Conservation (phyloP, 1,284 basidiomycete species). For the Ceratobasidium sp. region DNA sequence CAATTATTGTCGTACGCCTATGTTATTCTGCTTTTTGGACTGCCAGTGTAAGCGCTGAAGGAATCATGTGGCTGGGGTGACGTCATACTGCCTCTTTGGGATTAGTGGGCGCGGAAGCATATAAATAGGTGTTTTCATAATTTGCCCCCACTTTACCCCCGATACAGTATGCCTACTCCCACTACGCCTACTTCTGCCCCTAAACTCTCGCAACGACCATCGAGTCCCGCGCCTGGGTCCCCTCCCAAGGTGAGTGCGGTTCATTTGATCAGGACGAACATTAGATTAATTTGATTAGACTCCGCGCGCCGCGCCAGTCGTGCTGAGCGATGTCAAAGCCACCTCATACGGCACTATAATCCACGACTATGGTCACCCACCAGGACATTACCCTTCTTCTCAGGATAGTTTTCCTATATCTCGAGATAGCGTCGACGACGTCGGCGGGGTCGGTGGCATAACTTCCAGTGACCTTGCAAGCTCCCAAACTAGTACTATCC, state of each 20-base stretch:
- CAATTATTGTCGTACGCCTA: not conserved
- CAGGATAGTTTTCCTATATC: constrained; percentile 10
- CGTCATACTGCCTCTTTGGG: constrained; percentile 9
- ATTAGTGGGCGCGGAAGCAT: constrained; percentile 19
- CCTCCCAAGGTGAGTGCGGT: not conserved
- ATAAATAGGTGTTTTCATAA: constrained; percentile 21
- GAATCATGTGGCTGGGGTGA: constrained; percentile 19
- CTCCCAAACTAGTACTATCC: constrained; percentile 4
- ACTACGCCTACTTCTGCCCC: not conserved
- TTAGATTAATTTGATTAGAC: constrained; percentile 19
- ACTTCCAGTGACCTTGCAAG: not conserved
- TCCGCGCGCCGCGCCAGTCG: constrained; percentile 19
- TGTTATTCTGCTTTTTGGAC: not conserved
- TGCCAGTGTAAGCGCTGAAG: constrained; percentile 21
- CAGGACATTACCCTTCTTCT: constrained; percentile 35
- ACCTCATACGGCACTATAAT: not conserved
- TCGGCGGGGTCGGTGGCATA: constrained; percentile 27
- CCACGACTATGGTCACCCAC: constrained; percentile 17
- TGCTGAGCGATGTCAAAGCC: constrained; percentile 26
- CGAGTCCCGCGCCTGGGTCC: constrained; percentile 7
- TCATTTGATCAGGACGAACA: not conserved
- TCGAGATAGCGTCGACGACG: constrained; percentile 32
- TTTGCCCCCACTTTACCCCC: constrained; percentile 11
- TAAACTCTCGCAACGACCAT: not conserved
- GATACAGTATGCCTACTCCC: constrained; percentile 9